Conservation (phyloP, 2,329 filamentous ascomycete genomes). For the Colletotrichum sp. region DNA sequence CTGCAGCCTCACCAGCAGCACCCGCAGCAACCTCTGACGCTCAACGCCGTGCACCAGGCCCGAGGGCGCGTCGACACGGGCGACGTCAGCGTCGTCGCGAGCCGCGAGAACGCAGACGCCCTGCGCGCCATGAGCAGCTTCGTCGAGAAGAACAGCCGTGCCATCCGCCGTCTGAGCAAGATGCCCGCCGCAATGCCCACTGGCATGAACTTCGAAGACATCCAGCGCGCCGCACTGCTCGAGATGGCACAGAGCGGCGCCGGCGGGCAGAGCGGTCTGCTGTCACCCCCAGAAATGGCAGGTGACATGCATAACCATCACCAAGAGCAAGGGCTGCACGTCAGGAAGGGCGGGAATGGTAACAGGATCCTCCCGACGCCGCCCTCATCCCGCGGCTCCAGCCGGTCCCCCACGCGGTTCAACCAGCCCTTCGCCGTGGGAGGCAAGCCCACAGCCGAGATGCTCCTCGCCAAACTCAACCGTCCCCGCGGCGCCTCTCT, state of each 20-base stretch:
- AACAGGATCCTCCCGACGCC: slow-evolving; percentile 28
- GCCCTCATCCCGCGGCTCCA: slow-evolving; percentile 36
- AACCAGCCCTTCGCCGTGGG: slow-evolving; percentile 1
- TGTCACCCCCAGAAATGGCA: slow-evolving; percentile 3
- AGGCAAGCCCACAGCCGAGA: slow-evolving; percentile 17
- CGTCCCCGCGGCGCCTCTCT: neutral
- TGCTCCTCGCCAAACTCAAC: slow-evolving; percentile 14
- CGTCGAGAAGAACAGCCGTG: slow-evolving; percentile 45
- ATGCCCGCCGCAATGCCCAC: slow-evolving; percentile 32
- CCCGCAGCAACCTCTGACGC: slow-evolving; percentile 31
- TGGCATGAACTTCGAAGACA: slow-evolving; percentile 33
- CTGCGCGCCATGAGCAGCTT: slow-evolving; percentile 50
- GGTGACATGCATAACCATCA: neutral
- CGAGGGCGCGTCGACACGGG: slow-evolving; percentile 33
- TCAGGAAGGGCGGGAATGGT: neutral
- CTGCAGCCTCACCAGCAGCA: slow-evolving; percentile 26
- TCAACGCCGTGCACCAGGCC: slow-evolving; percentile 48
- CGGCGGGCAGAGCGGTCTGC: neutral
- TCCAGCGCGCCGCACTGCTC: slow-evolving; percentile 28
- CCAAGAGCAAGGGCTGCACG: neutral
- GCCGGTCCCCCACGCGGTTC: slow-evolving; percentile 27
- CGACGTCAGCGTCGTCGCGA: slow-evolving; percentile 42
- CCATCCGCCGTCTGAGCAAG: slow-evolving; percentile 46
- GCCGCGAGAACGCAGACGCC: slow-evolving; percentile 44
- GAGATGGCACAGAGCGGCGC: slow-evolving; percentile 13